Conservation (phyloP, 2,329 filamentous ascomycete genomes). For the Dothiorella sarmentorum region DNA sequence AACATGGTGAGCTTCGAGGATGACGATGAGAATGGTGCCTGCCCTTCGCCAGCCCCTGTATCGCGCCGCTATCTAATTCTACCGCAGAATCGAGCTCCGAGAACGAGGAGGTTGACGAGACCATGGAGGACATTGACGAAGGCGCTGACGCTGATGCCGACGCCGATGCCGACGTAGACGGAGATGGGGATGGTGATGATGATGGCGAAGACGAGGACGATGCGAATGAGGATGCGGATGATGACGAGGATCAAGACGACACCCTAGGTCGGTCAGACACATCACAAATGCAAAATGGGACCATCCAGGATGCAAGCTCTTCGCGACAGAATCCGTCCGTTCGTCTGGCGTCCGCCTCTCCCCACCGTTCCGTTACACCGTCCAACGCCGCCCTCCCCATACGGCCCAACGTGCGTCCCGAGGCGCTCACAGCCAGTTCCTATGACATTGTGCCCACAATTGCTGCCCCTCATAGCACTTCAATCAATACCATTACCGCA, state of each 20-base stretch:
- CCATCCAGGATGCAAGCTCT: slow-evolving; percentile 21
- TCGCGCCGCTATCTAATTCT: slow-evolving; percentile 21
- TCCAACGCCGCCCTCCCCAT: slow-evolving; percentile 39
- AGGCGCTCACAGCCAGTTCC: slow-evolving; percentile 71
- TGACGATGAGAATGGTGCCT: slow-evolving; percentile 42
- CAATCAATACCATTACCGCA: slow-evolving; percentile 86
- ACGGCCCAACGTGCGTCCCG: slow-evolving; percentile 66
- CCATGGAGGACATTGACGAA: slow-evolving; percentile 42
- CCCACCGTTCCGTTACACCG: slow-evolving; percentile 34
- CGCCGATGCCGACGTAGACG: slow-evolving; percentile 33
- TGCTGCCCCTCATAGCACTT: slow-evolving; percentile 91
- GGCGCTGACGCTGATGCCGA: slow-evolving; percentile 36
- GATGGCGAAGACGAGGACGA: slow-evolving; percentile 38
- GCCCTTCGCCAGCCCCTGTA: slow-evolving; percentile 23
- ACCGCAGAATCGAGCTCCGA: slow-evolving; percentile 39
- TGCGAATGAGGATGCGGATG: slow-evolving; percentile 39
- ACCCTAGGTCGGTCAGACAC: slow-evolving; percentile 24
- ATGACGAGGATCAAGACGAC: slow-evolving; percentile 43
- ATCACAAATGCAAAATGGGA: slow-evolving; percentile 29
- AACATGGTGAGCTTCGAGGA: slow-evolving; percentile 43
- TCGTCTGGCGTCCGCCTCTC: slow-evolving; percentile 48
- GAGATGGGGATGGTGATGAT: slow-evolving; percentile 33
- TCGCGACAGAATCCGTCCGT: slow-evolving; percentile 41
- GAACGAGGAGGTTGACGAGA: slow-evolving; percentile 44
- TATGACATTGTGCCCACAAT: slow-evolving; percentile 98